Conservation (phyloP, 2,329 filamentous ascomycete species). For the Aureobasidium sp. region DNA sequence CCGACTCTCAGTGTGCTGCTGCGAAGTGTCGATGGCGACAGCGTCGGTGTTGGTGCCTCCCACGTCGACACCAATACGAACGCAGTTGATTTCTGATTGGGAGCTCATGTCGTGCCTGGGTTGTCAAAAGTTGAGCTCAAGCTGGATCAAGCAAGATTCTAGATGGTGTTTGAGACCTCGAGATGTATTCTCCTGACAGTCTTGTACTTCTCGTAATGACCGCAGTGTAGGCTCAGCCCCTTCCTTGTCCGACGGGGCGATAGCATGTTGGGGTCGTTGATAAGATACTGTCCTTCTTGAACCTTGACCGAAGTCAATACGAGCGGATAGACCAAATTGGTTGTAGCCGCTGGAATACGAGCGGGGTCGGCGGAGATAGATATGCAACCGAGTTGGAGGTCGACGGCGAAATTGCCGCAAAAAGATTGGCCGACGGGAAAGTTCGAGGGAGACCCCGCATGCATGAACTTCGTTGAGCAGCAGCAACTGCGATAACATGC, state of each 20-base stretch:
- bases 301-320: too few relatives aligned
- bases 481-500: neutral
- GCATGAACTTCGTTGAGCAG: neutral
- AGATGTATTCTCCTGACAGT: neutral
- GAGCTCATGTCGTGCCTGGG: neutral
- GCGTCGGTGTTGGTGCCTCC: slow-evolving; percentile 34
- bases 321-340: too few relatives aligned
- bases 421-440: neutral
- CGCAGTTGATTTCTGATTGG: slow-evolving; percentile 16
- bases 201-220: neutral
- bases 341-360: neutral
- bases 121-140: neutral
- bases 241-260: neutral
- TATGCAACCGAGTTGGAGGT: neutral
- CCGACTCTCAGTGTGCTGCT: slow-evolving; percentile 22
- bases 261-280: neutral
- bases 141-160: too few relatives aligned
- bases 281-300: neutral
- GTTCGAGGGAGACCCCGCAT: neutral
- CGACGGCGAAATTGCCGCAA: neutral
- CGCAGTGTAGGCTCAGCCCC: neutral
- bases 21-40: slow-evolving; percentile 27
- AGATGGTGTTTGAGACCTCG: too few relatives aligned
- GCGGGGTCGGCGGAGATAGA: neutral
- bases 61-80: slow-evolving; percentile 40